Base-by-base conservation (phyloP, 129 eudicot genomes). In the Deinandra increscens region DNA sequence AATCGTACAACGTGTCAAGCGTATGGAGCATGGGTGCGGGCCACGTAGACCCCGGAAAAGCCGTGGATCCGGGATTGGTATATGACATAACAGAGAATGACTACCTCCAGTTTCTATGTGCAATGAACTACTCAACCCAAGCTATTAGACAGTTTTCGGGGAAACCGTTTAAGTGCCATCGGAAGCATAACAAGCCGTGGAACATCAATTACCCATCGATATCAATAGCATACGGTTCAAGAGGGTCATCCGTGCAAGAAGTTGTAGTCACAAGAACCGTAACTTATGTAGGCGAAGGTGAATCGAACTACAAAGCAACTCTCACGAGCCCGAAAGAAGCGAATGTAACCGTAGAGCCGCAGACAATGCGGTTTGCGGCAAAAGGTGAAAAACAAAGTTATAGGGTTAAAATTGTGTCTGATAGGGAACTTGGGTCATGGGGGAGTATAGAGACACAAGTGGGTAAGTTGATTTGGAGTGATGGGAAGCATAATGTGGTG, bases 11-110 rank as follows among this genome's bases (percentile, higher is more conserved):
- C 14, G 38, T 13, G 3, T 76, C 98, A 6, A 75, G 73, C 4
- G 31, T 81, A 6, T 86, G 89, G 95, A 82, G 72, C 59, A 88
- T 63, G 49, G 98, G 98, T 23, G 83, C 95, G 2, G 98, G 98
- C 3, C 98, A 92, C 23, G 84, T 88, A 53, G 73, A 92, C 23
- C 91, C 98, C 0, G 81, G 71, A 37, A 86, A 83, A 55, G 96
- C 98, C 0, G 66, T 74, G 6, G 86, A 88, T 73, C 98, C 98
- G 0, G 98, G 96, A 4, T 66, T 92, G 69, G 95, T 86, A 39
- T 88, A 88, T 29, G 98, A 92, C 54, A 60, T 87, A 9, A 72
- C 73, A 0, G 29, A 20, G 11, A 19, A 68, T 23, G 96, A 88
- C 71, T 88, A 92, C 64, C 41, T 84, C 20, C 76, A 81, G 17